Evolutionary conservation across 495 filamentous ascomycete genomes (phyloP).

Genomic region (Cercophora sp.): DNA sequence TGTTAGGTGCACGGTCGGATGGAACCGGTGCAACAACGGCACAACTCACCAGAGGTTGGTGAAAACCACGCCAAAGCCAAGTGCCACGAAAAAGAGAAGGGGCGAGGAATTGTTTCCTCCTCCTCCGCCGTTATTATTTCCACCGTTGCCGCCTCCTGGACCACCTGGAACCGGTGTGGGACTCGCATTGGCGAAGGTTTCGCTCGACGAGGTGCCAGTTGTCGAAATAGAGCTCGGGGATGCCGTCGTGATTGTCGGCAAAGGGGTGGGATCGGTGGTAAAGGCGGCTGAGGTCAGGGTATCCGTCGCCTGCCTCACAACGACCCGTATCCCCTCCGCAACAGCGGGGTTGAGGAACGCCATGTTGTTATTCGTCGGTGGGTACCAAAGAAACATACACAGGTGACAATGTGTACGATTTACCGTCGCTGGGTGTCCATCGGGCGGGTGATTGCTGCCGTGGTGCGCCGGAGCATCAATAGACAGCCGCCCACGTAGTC

Average conservation of each 20-base stretch:
- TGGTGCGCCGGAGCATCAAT: slow-evolving; percentile 9
- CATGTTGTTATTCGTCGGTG: slow-evolving; percentile 22
- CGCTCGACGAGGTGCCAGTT: not conserved
- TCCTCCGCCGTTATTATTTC: slow-evolving; percentile 16
- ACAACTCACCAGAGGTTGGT: slow-evolving; percentile 88
- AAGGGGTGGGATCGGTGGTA: not conserved
- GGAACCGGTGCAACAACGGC: slow-evolving; percentile 13
- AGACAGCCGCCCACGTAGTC: not conserved
- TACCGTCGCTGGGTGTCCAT: slow-evolving; percentile 26
- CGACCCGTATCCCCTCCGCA: slow-evolving; percentile 23
- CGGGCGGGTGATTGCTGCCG: slow-evolving; percentile 21
- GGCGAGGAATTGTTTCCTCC: slow-evolving; percentile 71
- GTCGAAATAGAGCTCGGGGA: slow-evolving; percentile 1
- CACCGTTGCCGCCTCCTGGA: slow-evolving; percentile 11
- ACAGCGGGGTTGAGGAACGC: slow-evolving; percentile 24
- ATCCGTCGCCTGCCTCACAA: slow-evolving; percentile 22
- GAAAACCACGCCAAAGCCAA: slow-evolving; percentile 98
- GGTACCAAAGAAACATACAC: slow-evolving; percentile 1
- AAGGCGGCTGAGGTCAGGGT: not conserved
- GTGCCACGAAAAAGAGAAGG: slow-evolving; percentile 90
- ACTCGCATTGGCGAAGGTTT: slow-evolving; percentile 15
- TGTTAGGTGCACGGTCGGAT: slow-evolving; percentile 24
- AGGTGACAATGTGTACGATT: slow-evolving; percentile 16
- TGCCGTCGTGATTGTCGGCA: slow-evolving; percentile 1
- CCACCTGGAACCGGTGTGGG: not conserved